phyloP scores from a whole-genome alignment of 805 yeast species.

The Yarrowia yakushimensis region DNA sequence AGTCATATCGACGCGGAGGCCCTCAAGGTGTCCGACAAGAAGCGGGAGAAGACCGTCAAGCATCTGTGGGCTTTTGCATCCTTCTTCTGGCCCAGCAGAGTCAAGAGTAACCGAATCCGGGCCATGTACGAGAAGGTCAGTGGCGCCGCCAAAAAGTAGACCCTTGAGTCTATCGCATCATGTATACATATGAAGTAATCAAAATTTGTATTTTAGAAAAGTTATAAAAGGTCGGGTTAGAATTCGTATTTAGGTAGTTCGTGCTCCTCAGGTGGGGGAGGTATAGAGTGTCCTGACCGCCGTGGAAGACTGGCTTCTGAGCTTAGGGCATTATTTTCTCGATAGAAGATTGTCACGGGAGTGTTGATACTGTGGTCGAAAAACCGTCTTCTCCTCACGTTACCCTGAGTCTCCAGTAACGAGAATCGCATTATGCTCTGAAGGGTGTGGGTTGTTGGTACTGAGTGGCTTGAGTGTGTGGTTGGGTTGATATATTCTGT shows the following conservation, averaged over 20 bases:
- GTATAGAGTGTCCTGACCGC: not conserved
- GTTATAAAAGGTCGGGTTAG: not conserved
- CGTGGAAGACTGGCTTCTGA: not conserved
- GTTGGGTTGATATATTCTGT: conserved; percentile 3
- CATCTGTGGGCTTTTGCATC: conserved; percentile 85
- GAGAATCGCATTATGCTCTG: not conserved
- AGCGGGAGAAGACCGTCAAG: conserved; percentile 46
- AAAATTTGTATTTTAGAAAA: conserved; percentile 1
- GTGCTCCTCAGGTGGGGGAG: not conserved
- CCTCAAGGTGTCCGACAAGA: conserved; percentile 32
- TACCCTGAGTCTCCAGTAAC: not conserved
- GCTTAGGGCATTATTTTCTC: not conserved
- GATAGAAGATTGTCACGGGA: not conserved
- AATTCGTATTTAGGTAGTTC: not conserved
- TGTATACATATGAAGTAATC: conserved; percentile 12
- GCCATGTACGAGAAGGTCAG: conserved; percentile 58
- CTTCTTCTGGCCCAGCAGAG: conserved; percentile 83
- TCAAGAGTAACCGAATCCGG: conserved; percentile 59
- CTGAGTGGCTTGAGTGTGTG: not conserved
- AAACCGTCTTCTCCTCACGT: not conserved
- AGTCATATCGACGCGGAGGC: conserved; percentile 51
- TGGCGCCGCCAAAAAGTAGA: conserved; percentile 9
- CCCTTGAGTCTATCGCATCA: not conserved
- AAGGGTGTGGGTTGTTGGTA: not conserved
- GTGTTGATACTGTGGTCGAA: conserved; percentile 5